Evolutionary conservation across 169 alveolate species (phyloP), one percentile per base, ranked within the genome.

Genomic region (Eimeria sp.): DNA sequence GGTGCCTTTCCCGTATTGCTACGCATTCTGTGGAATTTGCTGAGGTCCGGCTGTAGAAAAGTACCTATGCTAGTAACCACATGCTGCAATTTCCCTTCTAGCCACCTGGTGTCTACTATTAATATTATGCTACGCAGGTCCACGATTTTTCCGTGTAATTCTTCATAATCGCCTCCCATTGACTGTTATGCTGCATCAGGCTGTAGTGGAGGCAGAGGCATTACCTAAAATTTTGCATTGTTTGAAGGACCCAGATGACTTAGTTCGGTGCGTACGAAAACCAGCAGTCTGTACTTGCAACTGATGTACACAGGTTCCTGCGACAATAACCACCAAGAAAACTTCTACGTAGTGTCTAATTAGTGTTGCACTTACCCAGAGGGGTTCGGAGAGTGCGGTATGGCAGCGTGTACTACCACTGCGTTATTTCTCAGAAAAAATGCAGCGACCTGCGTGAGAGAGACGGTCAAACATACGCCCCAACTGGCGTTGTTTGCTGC

Each of bases 381-480:
- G 7, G 3, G 16, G 20, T 9, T 40, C 11, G 10, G 27, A 5
- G 4, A 73, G 16, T 14, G 83, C 25, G 83, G 40, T 34, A 34
- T 34, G 30, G 6, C 34, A 2, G 83, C 22, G 18, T 80, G 25
- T 1, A 47, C 5, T 43, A 63, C n/a, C 43, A 45, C 22, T 43
- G 89, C 16, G 54, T 49, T 25, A 0, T 83, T 72, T 76, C 98
- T 97, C 67, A 97, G 99, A 90, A 99, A 98, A 96, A 98, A 98
- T 92, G 99, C 99, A 5, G 99, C 99, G 57, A 98, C 99, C 82
- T 98, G 99, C 96, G 98, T 99, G 73, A 96, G 99, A 83, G 99
- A 99, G 97, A 98, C 98, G 40, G 99, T 99, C 47, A 98, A 98
- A 82, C 98, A 97, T 97, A 97, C 98, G 13, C 98, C 99, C 67